Conservation (phyloP, 192 early-diverging fungal species). For the Rhizophagus sp. region DNA sequence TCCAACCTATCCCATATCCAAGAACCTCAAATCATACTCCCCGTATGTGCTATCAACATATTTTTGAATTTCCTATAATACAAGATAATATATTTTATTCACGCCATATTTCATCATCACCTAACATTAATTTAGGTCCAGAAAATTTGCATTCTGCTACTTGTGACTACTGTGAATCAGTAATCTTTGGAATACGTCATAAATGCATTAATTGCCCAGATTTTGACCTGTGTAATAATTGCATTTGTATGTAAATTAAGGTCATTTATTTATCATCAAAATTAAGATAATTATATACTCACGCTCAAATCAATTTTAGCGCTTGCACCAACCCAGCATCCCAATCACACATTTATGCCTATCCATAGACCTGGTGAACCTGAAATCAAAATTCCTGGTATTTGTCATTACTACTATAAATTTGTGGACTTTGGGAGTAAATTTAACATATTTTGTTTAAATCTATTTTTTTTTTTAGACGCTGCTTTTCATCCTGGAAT, state of each 20-base stretch:
- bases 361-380: slow-evolving; percentile 37
- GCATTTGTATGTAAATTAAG: slow-evolving; percentile 37
- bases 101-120: background rate
- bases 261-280: background rate
- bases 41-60: background rate
- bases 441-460: background rate
- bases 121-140: background rate
- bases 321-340: slow-evolving; percentile 42
- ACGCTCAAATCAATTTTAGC: slow-evolving; percentile 9
- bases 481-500: slow-evolving; percentile 40
- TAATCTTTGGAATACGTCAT: slow-evolving; percentile 58
- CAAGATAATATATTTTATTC: background rate
- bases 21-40: background rate
- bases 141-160: slow-evolving; percentile 30
- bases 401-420: background rate
- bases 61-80: background rate
- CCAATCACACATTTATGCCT: slow-evolving; percentile 44
- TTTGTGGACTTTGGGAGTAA: background rate
- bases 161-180: slow-evolving; percentile 60
- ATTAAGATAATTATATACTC: background rate
- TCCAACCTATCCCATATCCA: slow-evolving; percentile 37
- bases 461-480: slow-evolving; percentile 9
- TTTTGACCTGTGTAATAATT: slow-evolving; percentile 60
- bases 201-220: slow-evolving; percentile 59
- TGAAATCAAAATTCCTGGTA: slow-evolving; percentile 32